Evolutionary conservation across 306 rosid species (phyloP).

Genomic region (Glycyrrhiza uralensis): DNA sequence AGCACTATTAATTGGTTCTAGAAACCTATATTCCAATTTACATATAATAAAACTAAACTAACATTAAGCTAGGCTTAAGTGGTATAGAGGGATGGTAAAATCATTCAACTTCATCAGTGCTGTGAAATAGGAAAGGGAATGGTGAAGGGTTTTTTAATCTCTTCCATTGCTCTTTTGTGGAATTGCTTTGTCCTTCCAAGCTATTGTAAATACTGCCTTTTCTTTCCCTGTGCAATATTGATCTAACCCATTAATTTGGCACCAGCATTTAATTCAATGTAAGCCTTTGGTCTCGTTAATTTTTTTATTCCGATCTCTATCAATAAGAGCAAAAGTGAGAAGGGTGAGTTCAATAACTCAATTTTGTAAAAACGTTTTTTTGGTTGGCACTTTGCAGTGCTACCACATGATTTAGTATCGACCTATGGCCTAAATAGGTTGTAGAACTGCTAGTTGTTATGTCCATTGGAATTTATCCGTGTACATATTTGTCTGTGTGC

Average conservation of each 20-base stretch:
- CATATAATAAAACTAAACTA: neutral
- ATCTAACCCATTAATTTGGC: neutral
- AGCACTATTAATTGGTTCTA: neutral
- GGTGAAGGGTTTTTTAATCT: neutral
- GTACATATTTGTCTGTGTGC: neutral
- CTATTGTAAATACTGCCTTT: neutral
- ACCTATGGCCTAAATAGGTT: neutral
- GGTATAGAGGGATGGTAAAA: neutral
- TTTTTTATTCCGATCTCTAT: neutral
- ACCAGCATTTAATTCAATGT: neutral
- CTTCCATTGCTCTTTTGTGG: neutral
- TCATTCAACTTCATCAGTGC: slow-evolving; percentile 9
- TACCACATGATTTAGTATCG: neutral
- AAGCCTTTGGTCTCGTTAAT: slow-evolving; percentile 3
- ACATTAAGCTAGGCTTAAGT: neutral
- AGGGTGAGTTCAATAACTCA: slow-evolving; percentile 1
- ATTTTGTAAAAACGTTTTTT: neutral
- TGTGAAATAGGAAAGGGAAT: neutral
- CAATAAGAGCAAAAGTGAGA: neutral
- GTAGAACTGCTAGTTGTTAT: neutral
- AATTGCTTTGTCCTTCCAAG: neutral
- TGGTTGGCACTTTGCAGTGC: neutral
- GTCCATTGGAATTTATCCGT: neutral
- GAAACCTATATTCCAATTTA: neutral
- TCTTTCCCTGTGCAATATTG: slow-evolving; percentile 7